Evolutionary conservation across 2,329 filamentous ascomycete species (phyloP), one percentile per base, ranked within the genome.

Genomic region (Orbilia javanica): DNA sequence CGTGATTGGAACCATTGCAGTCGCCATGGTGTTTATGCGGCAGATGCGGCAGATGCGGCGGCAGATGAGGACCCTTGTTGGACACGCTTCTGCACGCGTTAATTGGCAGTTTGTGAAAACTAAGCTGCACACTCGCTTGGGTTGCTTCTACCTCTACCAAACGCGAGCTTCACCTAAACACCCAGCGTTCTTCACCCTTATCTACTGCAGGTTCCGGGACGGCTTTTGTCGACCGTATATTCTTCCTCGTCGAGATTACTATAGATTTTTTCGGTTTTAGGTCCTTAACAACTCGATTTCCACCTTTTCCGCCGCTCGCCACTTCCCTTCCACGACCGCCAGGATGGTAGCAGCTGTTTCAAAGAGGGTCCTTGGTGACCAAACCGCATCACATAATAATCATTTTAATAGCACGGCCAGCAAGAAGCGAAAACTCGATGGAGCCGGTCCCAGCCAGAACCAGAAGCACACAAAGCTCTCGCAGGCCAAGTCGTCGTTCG

Each of bases 401-500:
- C 64, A 79, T 60, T 72, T 79, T 60, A 74, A 79, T 62, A 79
- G 69, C 39, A 64, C 52, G 31, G 69, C 73, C 52, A 79, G 73
- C 29, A 79, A 79, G 71, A 76, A 79, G 60, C 70, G 77, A 29
- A 76, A 79, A 48, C 77, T 76, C 66, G 71, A 76, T 52, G 42
- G 65, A 18, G 31, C 53, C 15, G 88, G 89, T 68, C 76, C 80
- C 46, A 79, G 72, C 7, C 60, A 73, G 42, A 78, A 79, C 39
- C 80, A 77, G 29, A 77, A 81, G 39, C 73, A 75, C 3, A 80
- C 80, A 20, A 79, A 77, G 60, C 39, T 77, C n/a, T 90, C 91
- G 2, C 88, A 91, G 80, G 86, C 89, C 15, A 97, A 97, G 86
- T 97, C 94, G 83, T 89, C 92, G 69, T 99, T 99, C 83, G 96